A percentile compares a stretch with the other conserved stretches of the same genome.
Conservation (phyloP, 192 early-diverging fungal species). For the Powellomyces hirtus region DNA sequence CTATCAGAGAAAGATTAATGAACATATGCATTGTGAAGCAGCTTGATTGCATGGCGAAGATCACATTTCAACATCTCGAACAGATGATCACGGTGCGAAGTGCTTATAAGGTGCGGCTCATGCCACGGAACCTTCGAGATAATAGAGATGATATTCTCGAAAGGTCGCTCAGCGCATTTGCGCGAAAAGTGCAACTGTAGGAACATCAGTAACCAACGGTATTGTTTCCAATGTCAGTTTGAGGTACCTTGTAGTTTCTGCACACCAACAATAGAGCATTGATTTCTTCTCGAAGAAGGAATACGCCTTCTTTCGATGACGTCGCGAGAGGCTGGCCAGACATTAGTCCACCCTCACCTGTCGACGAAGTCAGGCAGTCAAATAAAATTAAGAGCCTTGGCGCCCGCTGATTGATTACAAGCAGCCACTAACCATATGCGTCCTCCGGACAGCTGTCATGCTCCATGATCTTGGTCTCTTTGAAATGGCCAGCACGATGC, state of each 20-base stretch:
- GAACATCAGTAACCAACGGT: neutral
- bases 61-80: slow-evolving; percentile 65
- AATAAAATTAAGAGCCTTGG: too few species aligned
- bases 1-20: slow-evolving; percentile 20
- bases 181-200: slow-evolving; percentile 68
- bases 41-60: neutral
- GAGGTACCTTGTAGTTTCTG: slow-evolving; percentile 67
- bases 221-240: neutral
- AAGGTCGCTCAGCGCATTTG: slow-evolving; percentile 71
- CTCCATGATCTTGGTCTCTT: slow-evolving; percentile 2
- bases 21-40: neutral
- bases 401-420: too few species aligned
- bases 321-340: neutral
- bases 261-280: slow-evolving; percentile 66
- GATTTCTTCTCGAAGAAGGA: slow-evolving; percentile 69
- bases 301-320: slow-evolving; percentile 10
- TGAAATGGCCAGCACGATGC: slow-evolving; percentile 5
- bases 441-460: neutral
- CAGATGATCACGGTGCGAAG: slow-evolving; percentile 71
- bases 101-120: slow-evolving; percentile 52
- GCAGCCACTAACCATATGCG: neutral
- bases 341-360: slow-evolving; percentile 2
- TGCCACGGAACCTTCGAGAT: slow-evolving; percentile 76
- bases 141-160: slow-evolving; percentile 74
- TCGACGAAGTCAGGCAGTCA: too few species aligned